Evolutionary conservation across 2,329 filamentous ascomycete genomes (phyloP), one percentile per base, ranked within the genome.

Genomic region (Diaporthe sp.): DNA sequence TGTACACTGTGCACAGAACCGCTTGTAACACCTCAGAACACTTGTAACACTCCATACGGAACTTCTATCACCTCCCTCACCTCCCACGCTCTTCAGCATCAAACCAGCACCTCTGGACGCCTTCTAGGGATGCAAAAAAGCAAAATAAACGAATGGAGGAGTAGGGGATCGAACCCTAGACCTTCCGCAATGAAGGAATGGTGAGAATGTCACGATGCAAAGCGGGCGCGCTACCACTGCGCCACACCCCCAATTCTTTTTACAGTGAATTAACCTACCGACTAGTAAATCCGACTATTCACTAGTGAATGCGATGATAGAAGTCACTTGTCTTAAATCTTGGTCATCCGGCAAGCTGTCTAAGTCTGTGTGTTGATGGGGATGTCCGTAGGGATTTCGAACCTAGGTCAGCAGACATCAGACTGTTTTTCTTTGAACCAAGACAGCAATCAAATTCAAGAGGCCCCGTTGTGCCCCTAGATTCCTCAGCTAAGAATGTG

Each of bases 141-240:
- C 37, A 12, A 49, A 8, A 5, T 51, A 42, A 74, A 61, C 17
- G 8, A 7, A 0, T 70, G 62, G 72, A 74, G 72, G 42, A 42
- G 42, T 34, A 31, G 67, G 44, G 73, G 73, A 62, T 74, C 65
- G 73, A 71, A 74, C 65, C 44, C 73, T n/a, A 42, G 73, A 53
- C 73, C 73, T 74, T 74, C 46, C 65, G 65, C 73, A 74, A 51
- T 46, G 28, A 17, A 13, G n/a, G 37, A 51, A 19, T 51, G 31
- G 25, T 19, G 31, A 51, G 31, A n/a, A 31, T 46, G 5, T 65
- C n/a, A n/a, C 22, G 13, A 3, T 73, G 73, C 73, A 74, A 74
- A 74, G 73, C 73, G 67, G 49, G 44, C 73, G 67, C 73, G 67
- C 73, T 74, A 74, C 73, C 73, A 53, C 73, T 74, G 73, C 65